Percentiles rank a stretch among this genome's conserved stretches.
Evolutionary conservation across 169 alveolate genomes (phyloP).

Genomic region (Eimeria necatrix): DNA sequence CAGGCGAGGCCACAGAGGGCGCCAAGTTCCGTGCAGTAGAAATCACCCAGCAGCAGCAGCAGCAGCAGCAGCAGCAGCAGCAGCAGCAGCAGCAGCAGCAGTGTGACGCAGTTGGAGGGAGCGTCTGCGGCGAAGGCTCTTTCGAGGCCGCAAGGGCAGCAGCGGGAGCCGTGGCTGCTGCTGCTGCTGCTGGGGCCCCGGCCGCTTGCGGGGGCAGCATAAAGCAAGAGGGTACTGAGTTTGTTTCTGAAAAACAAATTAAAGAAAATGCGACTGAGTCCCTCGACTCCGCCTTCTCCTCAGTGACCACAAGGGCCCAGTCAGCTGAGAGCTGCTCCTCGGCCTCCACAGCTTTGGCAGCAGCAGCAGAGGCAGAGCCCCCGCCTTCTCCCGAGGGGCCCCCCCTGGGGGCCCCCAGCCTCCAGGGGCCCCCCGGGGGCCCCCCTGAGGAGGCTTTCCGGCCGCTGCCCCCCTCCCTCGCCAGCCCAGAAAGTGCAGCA

Average conservation of each 20-base stretch:
- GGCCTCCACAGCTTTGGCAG: not conserved
- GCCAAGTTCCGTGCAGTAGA: not conserved
- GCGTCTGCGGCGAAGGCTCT: slow-evolving; percentile 15
- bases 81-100: not conserved
- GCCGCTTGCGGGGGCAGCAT: not conserved
- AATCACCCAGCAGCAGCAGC: not conserved
- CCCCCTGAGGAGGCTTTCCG: not conserved
- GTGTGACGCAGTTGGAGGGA: not conserved
- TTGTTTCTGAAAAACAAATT: not conserved
- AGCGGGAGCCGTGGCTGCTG: not conserved
- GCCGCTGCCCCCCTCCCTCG: not conserved
- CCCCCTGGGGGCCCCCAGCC: not conserved
- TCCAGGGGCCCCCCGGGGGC: not conserved
- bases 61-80: not conserved
- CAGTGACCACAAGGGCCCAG: not conserved
- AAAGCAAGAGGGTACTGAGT: not conserved
- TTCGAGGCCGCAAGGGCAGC: slow-evolving; percentile 35
- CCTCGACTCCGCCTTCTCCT: not conserved
- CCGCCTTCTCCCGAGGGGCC: not conserved
- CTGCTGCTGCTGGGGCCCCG: not conserved
- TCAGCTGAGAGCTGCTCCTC: not conserved
- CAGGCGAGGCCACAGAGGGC: slow-evolving; percentile 31
- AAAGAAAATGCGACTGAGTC: not conserved
- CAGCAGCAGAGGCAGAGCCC: not conserved
- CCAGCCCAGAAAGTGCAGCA: not conserved